Evolutionary conservation across 768 basidiomycete species (phyloP).

Genomic region (Boletus rubescentipes): DNA sequence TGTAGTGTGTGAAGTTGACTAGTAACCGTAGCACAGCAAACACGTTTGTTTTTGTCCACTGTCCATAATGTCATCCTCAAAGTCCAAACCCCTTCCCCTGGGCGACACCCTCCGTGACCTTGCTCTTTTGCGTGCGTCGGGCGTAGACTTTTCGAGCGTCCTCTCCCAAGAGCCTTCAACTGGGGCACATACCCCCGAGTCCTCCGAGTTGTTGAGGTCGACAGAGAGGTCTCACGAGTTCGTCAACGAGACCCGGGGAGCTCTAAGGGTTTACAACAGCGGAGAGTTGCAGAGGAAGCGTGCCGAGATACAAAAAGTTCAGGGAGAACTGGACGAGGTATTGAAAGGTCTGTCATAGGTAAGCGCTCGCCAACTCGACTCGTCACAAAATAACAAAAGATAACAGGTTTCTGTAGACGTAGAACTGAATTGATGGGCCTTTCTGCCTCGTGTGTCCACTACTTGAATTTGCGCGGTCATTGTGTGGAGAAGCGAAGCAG

Average conservation of each 20-base stretch:
- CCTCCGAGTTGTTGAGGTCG: constrained; percentile 15
- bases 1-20: no score
- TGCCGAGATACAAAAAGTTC: constrained; percentile 52
- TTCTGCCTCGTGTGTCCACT: background rate
- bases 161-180: constrained; percentile 17
- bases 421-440: background rate
- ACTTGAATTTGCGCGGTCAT: background rate
- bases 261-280: constrained; percentile 42
- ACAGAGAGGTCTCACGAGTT: constrained; percentile 57
- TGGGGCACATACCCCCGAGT: constrained; percentile 1
- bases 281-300: constrained; percentile 56
- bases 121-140: constrained; percentile 64
- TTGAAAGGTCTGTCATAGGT: constrained; percentile 33
- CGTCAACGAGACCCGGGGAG: constrained; percentile 52
- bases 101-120: constrained; percentile 66
- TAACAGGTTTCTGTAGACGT: background rate
- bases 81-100: constrained; percentile 50
- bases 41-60: no score
- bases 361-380: background rate
- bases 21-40: no score
- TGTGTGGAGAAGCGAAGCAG: background rate
- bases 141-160: constrained; percentile 38
- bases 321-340: constrained; percentile 55
- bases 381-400: background rate
- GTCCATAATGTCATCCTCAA: constrained; percentile 28